These are phyloP conservation scores for Kwoniella shivajii DNA, from an alignment of 1,284 basidiomycete species.

Conservation along the genomic window DNA sequence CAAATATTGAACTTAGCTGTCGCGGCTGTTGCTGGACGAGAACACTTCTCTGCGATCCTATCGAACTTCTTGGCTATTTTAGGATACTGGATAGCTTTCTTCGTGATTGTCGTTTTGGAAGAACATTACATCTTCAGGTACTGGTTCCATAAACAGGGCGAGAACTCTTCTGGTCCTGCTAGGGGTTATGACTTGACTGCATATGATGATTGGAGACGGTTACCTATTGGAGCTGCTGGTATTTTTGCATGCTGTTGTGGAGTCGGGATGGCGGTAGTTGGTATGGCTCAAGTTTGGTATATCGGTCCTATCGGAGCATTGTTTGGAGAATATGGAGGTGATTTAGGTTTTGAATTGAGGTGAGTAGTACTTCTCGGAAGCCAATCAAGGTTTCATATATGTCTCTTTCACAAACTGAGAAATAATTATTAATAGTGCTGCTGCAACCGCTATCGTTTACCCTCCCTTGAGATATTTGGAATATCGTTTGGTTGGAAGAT, in stretches of 20 bases:
- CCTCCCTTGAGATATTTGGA: constrained; percentile 41
- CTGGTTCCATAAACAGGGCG: constrained; percentile 4
- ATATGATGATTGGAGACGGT: constrained; percentile 59
- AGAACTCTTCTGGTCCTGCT: constrained; percentile 1
- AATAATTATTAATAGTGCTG: constrained; percentile 15
- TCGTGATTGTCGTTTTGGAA: constrained; percentile 62
- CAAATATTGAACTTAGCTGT: constrained; percentile 47
- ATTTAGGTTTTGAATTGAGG: constrained; percentile 63
- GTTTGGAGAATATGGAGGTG: constrained; percentile 59
- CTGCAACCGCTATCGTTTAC: constrained; percentile 32
- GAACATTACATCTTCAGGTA: constrained; percentile 64
- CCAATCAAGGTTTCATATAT: too few relatives aligned
- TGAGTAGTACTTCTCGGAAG: not conserved
- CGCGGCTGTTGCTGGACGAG: constrained; percentile 64
- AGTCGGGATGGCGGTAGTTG: constrained; percentile 55
- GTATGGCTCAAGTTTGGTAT: constrained; percentile 56
- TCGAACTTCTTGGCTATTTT: constrained; percentile 60
- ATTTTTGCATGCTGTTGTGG: constrained; percentile 59
- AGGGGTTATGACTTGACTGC: constrained; percentile 62
- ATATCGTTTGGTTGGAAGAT: constrained; percentile 33
- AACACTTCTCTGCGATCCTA: constrained; percentile 64
- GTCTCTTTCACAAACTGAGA: not conserved
- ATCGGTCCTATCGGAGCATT: constrained; percentile 59
- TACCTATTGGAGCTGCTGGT: constrained; percentile 64
- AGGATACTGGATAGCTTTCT: constrained; percentile 68